Base-by-base conservation (phyloP, 129 eudicot species). In the Centrapalus pauciflorus region DNA sequence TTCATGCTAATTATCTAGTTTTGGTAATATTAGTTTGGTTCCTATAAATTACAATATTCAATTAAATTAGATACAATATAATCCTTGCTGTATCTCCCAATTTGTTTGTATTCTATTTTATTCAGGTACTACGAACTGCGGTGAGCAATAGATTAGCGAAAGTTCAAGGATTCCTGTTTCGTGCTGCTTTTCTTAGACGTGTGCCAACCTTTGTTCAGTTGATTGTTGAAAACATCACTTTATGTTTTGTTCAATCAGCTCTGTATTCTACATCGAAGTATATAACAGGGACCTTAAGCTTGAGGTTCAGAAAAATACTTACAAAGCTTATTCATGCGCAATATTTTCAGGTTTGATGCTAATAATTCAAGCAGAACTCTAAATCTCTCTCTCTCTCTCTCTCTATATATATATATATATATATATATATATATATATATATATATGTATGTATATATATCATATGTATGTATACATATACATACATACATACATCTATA, bases 161-260 rank as follows among this genome's bases (percentile, higher is more conserved):
- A 87, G 99, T 94, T 50, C 99, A 94, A 75, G 99, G 99, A 57
- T 89, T 89, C 76, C 83, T 94, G 34, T 94, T 94, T 70, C 99
- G 99, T 54, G 82, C 97, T 63, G 99, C 99, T 67, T 94, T 94
- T 81, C 99, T 94, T 62, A 88, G 99, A 24, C 99, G 99, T 11
- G 99, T 94, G 30, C 99, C 99, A 0, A 60, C 75, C 14, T 94
- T 94, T 79, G 77, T 94, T 52, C 96, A 93, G 56, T 78, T 94
- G 77, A 94, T 94, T 45, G 49, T 94, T 55, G 99, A 94, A 77
- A 94, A 94, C 82, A 80, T 94, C 45, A 66, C 80, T 55, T 80
- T 94, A 30, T 94, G 99, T 70, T 94, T 94, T 76, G 83, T 81
- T 75, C 97, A 82, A 48, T 94, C 99, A 50, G 72, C 99, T 29